A percentile compares a stretch with the other conserved stretches of the same genome.
phyloP scores from a whole-genome alignment of 164 flowering plant species.

The Tetracentron sinense region DNA sequence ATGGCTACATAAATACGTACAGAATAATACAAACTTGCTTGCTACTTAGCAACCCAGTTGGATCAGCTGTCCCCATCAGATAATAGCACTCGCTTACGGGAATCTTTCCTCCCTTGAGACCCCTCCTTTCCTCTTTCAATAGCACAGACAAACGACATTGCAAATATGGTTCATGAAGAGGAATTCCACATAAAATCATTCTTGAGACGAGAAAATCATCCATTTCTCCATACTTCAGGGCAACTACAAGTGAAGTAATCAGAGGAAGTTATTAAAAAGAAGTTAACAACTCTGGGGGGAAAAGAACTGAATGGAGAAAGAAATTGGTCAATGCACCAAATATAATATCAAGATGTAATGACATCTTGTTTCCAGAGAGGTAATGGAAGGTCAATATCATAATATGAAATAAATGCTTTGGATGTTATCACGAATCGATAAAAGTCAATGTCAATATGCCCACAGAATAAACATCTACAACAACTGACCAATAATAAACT shows the following conservation, averaged over 20 bases:
- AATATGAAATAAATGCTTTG: not conserved
- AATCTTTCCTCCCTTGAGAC: slow-evolving; percentile 56
- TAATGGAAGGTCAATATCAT: not conserved
- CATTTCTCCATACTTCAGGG: slow-evolving; percentile 43
- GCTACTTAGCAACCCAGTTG: slow-evolving; percentile 51
- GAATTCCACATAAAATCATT: slow-evolving; percentile 73
- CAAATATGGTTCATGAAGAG: slow-evolving; percentile 72
- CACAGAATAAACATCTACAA: not conserved
- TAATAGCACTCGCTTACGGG: slow-evolving; percentile 56
- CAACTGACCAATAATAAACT: not conserved
- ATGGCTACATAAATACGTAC: slow-evolving; percentile 39
- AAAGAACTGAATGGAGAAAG: not conserved
- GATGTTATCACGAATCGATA: not conserved
- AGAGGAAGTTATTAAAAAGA: not conserved
- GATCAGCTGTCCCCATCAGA: slow-evolving; percentile 89
- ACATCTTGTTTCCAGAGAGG: too few relatives aligned
- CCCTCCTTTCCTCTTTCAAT: slow-evolving; percentile 40
- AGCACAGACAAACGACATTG: slow-evolving; percentile 38
- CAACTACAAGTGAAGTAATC: slow-evolving; percentile 36
- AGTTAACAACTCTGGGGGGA: not conserved
- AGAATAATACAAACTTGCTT: slow-evolving; percentile 79
- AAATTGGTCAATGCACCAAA: not conserved
- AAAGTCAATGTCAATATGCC: not conserved
- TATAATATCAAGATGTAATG: too few relatives aligned
- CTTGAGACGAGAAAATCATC: slow-evolving; percentile 37